Conservation (phyloP, 2,329 filamentous ascomycete genomes). For the Elsinoe batatas region DNA sequence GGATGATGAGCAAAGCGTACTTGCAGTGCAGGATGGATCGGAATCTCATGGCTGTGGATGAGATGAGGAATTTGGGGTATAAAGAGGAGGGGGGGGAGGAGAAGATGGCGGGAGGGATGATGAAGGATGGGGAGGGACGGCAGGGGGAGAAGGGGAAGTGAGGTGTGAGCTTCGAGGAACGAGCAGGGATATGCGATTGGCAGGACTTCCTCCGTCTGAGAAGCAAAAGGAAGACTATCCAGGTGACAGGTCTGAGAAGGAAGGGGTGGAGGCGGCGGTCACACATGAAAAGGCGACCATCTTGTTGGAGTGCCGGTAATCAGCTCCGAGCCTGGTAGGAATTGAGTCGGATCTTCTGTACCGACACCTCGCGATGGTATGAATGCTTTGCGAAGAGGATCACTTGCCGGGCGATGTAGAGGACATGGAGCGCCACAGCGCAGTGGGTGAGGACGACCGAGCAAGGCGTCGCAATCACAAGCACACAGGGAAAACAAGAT, state of each 20-base stretch:
- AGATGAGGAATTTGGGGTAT: slow-evolving; percentile 90
- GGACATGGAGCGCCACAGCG: too few species aligned
- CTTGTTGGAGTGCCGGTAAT: too few species aligned
- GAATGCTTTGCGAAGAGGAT: too few species aligned
- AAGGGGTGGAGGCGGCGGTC: too few species aligned
- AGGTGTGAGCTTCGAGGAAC: neutral
- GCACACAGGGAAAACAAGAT: neutral
- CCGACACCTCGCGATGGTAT: too few species aligned
- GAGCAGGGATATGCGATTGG: neutral
- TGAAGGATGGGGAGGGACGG: too few species aligned
- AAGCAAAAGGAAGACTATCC: neutral
- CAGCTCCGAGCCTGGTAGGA: too few species aligned
- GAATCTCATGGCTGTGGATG: slow-evolving; percentile 92
- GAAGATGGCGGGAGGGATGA: neutral
- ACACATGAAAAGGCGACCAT: too few species aligned
- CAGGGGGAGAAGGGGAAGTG: slow-evolving; percentile 2
- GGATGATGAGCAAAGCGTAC: slow-evolving; percentile 78
- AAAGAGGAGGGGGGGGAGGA: slow-evolving; percentile 34
- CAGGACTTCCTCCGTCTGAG: neutral
- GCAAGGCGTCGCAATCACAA: neutral
- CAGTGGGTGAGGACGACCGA: too few species aligned
- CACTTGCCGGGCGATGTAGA: too few species aligned
- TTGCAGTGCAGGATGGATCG: slow-evolving; percentile 89
- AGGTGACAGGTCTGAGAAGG: neutral
- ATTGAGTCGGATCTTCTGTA: too few species aligned